A percentile compares a stretch with the other conserved stretches of the same genome.
Conservation (phyloP, 2,329 filamentous ascomycete genomes). For the Beauveria medogensis region DNA sequence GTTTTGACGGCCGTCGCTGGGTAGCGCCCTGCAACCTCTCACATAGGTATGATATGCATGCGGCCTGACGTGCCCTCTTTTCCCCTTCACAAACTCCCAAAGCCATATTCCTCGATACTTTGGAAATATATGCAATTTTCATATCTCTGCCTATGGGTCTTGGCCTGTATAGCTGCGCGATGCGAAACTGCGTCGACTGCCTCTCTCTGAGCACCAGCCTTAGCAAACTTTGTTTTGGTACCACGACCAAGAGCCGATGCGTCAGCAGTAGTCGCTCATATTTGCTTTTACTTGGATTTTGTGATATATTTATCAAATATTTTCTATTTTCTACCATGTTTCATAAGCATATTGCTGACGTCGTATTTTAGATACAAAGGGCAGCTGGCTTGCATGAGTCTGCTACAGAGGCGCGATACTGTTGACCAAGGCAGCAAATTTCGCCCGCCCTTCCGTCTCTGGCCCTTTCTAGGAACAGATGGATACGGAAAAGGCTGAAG, state of each 20-base stretch:
- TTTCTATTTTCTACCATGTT: not conserved
- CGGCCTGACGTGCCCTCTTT: not conserved
- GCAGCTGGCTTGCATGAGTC: not conserved
- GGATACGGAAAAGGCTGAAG: constrained; percentile 8
- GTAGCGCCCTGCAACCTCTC: not conserved
- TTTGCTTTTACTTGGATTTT: not conserved
- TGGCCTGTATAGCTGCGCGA: not conserved
- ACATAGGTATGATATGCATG: constrained; percentile 2
- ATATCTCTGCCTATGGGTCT: not conserved
- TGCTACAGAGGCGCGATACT: not conserved
- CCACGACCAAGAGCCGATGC: not conserved
- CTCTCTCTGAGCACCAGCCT: not conserved
- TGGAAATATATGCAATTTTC: too few species aligned
- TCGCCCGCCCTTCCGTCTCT: not conserved
- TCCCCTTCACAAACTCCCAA: not conserved
- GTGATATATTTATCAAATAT: too few species aligned
- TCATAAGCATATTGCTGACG: not conserved
- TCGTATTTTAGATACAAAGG: not conserved
- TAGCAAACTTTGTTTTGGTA: constrained; percentile 2
- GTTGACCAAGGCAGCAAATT: not conserved
- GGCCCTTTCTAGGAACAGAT: not conserved
- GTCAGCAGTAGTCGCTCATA: not conserved
- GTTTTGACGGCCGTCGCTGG: not conserved
- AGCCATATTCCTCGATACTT: not conserved
- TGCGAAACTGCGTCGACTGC: not conserved